A percentile compares a stretch with the other conserved stretches of the same genome.
These are phyloP conservation scores for Lumnitzera racemosa DNA, from an alignment of 345 rosid species.

Conservation along the genomic window DNA sequence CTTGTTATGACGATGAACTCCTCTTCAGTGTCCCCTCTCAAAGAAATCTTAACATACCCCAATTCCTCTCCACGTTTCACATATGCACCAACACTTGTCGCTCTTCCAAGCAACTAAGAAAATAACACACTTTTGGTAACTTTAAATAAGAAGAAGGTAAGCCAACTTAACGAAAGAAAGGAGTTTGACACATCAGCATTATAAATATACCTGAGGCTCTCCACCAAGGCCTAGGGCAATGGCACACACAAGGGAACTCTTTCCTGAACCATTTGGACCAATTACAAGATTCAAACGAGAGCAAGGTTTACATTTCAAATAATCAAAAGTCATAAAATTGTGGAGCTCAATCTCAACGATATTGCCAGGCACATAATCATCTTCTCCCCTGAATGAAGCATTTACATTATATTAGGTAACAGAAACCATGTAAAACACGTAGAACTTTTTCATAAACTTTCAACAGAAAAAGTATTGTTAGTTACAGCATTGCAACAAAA, in stretches of 20 bases:
- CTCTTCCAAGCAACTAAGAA: constrained; percentile 85
- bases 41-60: constrained; percentile 64
- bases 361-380: constrained; percentile 84
- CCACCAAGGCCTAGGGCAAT: constrained; percentile 94
- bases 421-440: neutral
- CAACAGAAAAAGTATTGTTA: neutral
- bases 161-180: neutral
- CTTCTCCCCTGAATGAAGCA: constrained; percentile 58
- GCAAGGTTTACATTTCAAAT: constrained; percentile 72
- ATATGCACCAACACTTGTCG: constrained; percentile 74
- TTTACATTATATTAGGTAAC: neutral
- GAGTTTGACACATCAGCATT: neutral
- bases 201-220: constrained; percentile 71
- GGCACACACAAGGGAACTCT: constrained; percentile 96
- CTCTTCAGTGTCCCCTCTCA: constrained; percentile 54
- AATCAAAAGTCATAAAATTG: constrained; percentile 85
- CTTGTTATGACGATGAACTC: constrained; percentile 49
- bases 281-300: constrained; percentile 84
- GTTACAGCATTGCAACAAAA: neutral
- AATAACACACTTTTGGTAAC: neutral
- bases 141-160: neutral
- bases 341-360: constrained; percentile 75
- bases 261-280: constrained; percentile 97
- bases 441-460: neutral
- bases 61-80: constrained; percentile 88